Evolutionary conservation across 192 early-diverging fungal genomes (phyloP).

Genomic region (Phycomyces nitens): DNA sequence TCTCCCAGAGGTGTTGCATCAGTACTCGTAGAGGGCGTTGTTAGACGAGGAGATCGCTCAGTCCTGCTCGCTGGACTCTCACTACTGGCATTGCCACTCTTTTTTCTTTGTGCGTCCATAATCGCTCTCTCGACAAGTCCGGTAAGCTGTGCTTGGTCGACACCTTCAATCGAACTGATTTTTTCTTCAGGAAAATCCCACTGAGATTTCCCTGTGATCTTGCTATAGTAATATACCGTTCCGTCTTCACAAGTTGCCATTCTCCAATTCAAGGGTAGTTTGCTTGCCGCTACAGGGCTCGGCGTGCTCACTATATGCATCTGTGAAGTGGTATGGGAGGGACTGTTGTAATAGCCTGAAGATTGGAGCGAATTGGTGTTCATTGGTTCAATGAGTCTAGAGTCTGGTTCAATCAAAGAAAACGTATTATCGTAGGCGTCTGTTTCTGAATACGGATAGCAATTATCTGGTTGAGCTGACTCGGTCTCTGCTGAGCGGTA

Average conservation of each 20-base stretch:
- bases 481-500: constrained; percentile 1
- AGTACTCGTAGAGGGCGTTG: not conserved
- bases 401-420: not conserved
- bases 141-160: constrained; percentile 15
- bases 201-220: constrained; percentile 46
- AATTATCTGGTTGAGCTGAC: too few relatives aligned
- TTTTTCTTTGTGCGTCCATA: constrained; percentile 20
- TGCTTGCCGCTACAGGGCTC: not conserved
- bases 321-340: not conserved
- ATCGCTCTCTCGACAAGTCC: constrained; percentile 21
- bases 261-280: constrained; percentile 49
- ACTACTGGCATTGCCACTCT: not conserved
- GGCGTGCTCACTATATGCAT: not conserved
- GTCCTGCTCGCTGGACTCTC: constrained; percentile 2
- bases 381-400: not conserved
- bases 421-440: not conserved
- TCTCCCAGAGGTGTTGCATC: not conserved
- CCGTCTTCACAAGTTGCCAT: constrained; percentile 41
- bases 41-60: not conserved
- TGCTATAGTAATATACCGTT: constrained; percentile 49
- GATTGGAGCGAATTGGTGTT: not conserved
- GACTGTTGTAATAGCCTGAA: not conserved
- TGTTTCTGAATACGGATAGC: not conserved
- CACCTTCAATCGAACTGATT: constrained; percentile 24
- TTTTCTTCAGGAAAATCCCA: constrained; percentile 46